Evolutionary conservation across 2,329 filamentous ascomycete species (phyloP), one percentile per base, ranked within the genome.

Genomic region (Microsporum audouinii): DNA sequence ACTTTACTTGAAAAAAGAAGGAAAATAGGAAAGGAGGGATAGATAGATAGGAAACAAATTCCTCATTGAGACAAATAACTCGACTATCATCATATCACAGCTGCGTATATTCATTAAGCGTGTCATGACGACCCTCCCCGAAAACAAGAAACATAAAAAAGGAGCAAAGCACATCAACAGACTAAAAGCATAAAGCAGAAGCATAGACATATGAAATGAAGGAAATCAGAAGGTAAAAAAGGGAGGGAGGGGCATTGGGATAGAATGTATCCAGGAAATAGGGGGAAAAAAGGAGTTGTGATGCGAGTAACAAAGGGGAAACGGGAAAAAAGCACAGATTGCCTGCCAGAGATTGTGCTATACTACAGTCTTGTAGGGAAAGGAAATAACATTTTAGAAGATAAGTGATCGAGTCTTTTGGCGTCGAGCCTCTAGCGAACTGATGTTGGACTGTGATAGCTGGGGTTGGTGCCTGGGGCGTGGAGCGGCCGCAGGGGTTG

Each of bases 351-450:
- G 45, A 51, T 51, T 29, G 45, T 51, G 45, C 45, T 51, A 51
- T 51, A 29, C 45, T 51, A 51, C 45, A 51, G 45, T 51, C 45
- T 12, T 10, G 23, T 34, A 31, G 47, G 65, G 57, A 62, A 41
- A 53, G 12, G 49, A 57, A 41, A 29, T 33, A 47, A 56, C 47
- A 27, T 17, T 31, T 69, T 66, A 76, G 61, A 76, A 75, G 61
- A 76, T 72, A 63, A 76, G 65, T 34, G 75, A 76, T 60, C 73
- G 72, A 5, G 73, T 71, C 66, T 76, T 76, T 63, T 75, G 71
- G 39, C 72, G 71, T 39, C 74, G 71, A 61, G 71, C 68, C 39
- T 76, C 63, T n/a, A 59, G 59, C 31, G 47, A 58, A 8, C 71
- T 68, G 56, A 70, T 66, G 60, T 75, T 73, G 3, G 74, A 73